phyloP scores from a whole-genome alignment of 78 protist genomes.

The Polysphondylium violaceum region DNA sequence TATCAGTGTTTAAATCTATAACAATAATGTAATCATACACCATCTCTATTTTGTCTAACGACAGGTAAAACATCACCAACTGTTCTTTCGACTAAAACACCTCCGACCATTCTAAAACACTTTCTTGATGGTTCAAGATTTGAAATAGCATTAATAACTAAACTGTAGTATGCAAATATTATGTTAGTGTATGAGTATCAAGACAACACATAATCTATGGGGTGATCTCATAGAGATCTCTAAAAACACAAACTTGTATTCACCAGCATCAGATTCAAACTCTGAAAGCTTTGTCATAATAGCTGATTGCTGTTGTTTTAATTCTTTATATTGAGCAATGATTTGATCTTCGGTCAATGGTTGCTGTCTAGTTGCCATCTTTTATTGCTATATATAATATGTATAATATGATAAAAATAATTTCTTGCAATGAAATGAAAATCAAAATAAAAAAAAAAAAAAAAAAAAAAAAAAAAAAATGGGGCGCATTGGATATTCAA shows the following conservation, averaged over 20 bases:
- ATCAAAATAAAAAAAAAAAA: too few relatives aligned
- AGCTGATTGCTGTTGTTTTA: slow-evolving; percentile 48
- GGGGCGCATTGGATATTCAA: too few relatives aligned
- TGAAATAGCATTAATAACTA: slow-evolving; percentile 64
- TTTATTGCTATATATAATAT: too few relatives aligned
- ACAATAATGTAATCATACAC: slow-evolving; percentile 31
- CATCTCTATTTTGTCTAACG: slow-evolving; percentile 69
- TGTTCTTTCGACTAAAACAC: slow-evolving; percentile 81
- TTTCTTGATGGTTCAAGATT: slow-evolving; percentile 68
- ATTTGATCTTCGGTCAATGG: slow-evolving; percentile 48
- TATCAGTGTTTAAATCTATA: not conserved
- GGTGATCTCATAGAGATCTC: too few relatives aligned
- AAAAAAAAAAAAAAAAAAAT: too few relatives aligned
- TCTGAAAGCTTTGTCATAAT: slow-evolving; percentile 69
- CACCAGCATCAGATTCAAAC: slow-evolving; percentile 50
- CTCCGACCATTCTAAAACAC: slow-evolving; percentile 82
- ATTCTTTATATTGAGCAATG: slow-evolving; percentile 43
- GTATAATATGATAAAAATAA: too few relatives aligned
- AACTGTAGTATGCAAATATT: slow-evolving; percentile 3
- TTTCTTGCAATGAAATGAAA: too few relatives aligned
- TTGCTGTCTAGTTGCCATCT: slow-evolving; percentile 17
- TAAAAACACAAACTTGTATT: slow-evolving; percentile 26
- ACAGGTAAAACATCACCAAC: slow-evolving; percentile 79
- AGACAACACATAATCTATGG: not conserved
- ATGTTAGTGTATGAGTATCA: not conserved